Percentiles rank a stretch among this genome's conserved stretches.
Evolutionary conservation across 2,329 filamentous ascomycete genomes (phyloP).

Genomic region (Alternaria sp.): DNA sequence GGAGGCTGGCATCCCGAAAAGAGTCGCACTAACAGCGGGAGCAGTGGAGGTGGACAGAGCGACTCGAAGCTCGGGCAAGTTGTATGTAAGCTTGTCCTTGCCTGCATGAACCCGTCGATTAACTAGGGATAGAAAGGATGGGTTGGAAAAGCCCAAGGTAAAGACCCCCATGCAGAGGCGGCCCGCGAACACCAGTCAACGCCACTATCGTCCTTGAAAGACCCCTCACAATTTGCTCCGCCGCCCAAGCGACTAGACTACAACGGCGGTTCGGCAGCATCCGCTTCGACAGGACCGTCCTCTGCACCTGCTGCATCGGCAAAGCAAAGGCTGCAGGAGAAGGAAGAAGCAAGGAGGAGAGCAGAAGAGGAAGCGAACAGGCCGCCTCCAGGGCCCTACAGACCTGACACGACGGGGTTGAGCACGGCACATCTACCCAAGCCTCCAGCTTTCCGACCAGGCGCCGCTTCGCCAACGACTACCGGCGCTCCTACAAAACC

Average conservation of each 20-base stretch:
- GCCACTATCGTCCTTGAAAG: constrained; percentile 75
- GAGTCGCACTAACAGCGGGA: constrained; percentile 16
- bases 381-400: constrained; percentile 70
- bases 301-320: constrained; percentile 54
- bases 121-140: constrained; percentile 60
- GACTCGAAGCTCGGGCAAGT: constrained; percentile 63
- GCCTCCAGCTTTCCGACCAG: constrained; percentile 68
- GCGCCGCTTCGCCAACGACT: constrained; percentile 34
- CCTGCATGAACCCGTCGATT: constrained; percentile 8
- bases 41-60: constrained; percentile 31
- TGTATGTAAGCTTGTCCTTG: constrained; percentile 59
- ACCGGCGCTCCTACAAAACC: constrained; percentile 47
- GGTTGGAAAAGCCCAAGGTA: constrained; percentile 62
- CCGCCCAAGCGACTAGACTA: constrained; percentile 73
- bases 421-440: constrained; percentile 74
- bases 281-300: constrained; percentile 47
- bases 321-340: constrained; percentile 48
- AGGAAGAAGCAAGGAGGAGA: constrained; percentile 46
- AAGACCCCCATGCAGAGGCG: constrained; percentile 52
- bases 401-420: constrained; percentile 74
- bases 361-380: constrained; percentile 47
- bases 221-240: constrained; percentile 80
- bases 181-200: constrained; percentile 62
- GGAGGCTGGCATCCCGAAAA: constrained; percentile 59
- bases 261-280: constrained; percentile 55